Base-by-base conservation (phyloP, 768 basidiomycete species). In the Naganishia vaughanmartiniae region DNA sequence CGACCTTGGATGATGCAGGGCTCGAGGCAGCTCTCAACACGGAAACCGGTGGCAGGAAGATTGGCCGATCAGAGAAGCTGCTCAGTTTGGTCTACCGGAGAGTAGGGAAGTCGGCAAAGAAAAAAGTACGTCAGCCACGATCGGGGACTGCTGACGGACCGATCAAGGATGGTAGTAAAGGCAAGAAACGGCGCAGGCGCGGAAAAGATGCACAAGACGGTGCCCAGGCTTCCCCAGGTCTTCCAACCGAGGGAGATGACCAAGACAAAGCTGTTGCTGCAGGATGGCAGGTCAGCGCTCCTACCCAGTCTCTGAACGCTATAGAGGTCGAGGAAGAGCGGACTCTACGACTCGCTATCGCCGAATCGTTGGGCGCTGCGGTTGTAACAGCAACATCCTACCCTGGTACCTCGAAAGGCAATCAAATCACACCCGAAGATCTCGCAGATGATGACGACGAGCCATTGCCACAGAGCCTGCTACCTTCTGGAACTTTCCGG, bases 1-100 rank as follows among this genome's bases (percentile, higher is more conserved):
- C 67, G 12, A 54, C 2, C 2, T 19, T 42, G 24, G 24, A 26
- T 17, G 24, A 36, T 15, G 53, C 2, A 19, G 28, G 46, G n/a
- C 33, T 55, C 26, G 58, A 65, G 21, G 72, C 74, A 2, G 71
- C 33, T 28, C 33, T 63, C 12, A 26, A 63, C 24, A 42, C 26
- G 30, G 60, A 63, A 26, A 45, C 39, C 19, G 60, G 42, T 46
- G 60, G 60, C 17, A 63, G 60, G 30, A 74, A 73, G 45, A 39
- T 56, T 4, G 78, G 77, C 0, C 54, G 69, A 24, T 78, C 77
- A 28, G 79, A 80, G 53, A 71, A 74, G 31, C 54, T 63, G 21
- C 66, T 82, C 3, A 74, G 76, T 58, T 69, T 82, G 34, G 81
- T 82, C 0, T 82, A 82, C 57, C 73, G 81, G 31, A 67, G 63